A percentile compares a stretch with the other conserved stretches of the same genome.
These are phyloP conservation scores for Pulveroboletus sp. DNA, from an alignment of 768 basidiomycete genomes.

Conservation along the genomic window DNA sequence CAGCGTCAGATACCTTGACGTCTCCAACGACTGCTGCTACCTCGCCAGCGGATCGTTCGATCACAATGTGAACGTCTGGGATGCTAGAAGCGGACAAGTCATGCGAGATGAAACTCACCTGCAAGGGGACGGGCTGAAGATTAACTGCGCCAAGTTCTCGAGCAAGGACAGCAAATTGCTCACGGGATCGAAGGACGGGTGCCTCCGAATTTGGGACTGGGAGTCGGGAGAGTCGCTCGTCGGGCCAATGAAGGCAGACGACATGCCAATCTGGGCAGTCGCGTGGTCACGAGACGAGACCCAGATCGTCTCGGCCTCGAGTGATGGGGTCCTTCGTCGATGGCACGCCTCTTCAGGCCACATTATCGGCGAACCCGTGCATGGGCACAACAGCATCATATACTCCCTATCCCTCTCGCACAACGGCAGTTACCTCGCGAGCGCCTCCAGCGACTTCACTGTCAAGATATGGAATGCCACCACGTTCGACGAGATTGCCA, in stretches of 20 bases:
- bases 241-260: conserved; percentile 24
- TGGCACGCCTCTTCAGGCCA: conserved; percentile 23
- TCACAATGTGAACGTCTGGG: conserved; percentile 30
- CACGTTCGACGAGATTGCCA: conserved; percentile 25
- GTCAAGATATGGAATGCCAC: conserved; percentile 30
- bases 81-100: conserved; percentile 25
- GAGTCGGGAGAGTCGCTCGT: conserved; percentile 23
- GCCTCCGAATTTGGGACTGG: conserved; percentile 30
- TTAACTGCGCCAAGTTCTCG: conserved; percentile 29
- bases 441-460: conserved; percentile 28
- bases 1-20: conserved; percentile 28
- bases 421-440: conserved; percentile 25
- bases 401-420: conserved; percentile 27
- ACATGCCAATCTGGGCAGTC: conserved; percentile 26
- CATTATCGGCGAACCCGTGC: conserved; percentile 20
- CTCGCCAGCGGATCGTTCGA: conserved; percentile 29
- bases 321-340: conserved; percentile 22
- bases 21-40: conserved; percentile 29
- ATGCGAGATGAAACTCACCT: conserved; percentile 23
- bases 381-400: conserved; percentile 24
- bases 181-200: conserved; percentile 28
- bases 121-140: conserved; percentile 21
- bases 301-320: conserved; percentile 25
- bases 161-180: conserved; percentile 23
- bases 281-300: conserved; percentile 30